Conservation (phyloP, 2,329 filamentous ascomycete species). For the Mycosphaerella sp. region DNA sequence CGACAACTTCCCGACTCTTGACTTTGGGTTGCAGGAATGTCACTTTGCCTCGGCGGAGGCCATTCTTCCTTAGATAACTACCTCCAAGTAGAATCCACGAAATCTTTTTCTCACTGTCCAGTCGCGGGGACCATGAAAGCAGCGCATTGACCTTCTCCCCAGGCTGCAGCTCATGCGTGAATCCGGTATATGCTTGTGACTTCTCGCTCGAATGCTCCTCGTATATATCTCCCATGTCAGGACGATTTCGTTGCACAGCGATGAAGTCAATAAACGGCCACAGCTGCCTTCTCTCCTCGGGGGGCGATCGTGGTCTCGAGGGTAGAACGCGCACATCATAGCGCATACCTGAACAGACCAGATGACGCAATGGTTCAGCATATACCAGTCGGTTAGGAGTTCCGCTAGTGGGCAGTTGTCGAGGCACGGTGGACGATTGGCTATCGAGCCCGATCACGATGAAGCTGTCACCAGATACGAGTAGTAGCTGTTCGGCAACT, state of each 20-base stretch:
- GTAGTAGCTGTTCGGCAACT: slow-evolving; percentile 22
- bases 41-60: slow-evolving; percentile 43
- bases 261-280: slow-evolving; percentile 45
- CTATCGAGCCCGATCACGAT: slow-evolving; percentile 19
- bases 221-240: background rate
- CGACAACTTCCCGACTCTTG: slow-evolving; percentile 46
- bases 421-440: slow-evolving; percentile 22
- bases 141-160: slow-evolving; percentile 57
- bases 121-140: slow-evolving; percentile 51
- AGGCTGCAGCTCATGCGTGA: slow-evolving; percentile 41
- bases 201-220: background rate
- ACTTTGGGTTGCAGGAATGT: slow-evolving; percentile 29
- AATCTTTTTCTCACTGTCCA: slow-evolving; percentile 50
- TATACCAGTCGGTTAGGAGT: slow-evolving; percentile 30
- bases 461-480: slow-evolving; percentile 24
- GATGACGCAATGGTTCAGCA: slow-evolving; percentile 31
- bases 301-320: slow-evolving; percentile 20
- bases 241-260: slow-evolving; percentile 13
- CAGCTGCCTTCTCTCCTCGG: slow-evolving; percentile 33
- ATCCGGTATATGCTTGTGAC: slow-evolving; percentile 2
- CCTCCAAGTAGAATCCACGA: slow-evolving; percentile 54
- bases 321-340: slow-evolving; percentile 30
- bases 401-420: slow-evolving; percentile 27
- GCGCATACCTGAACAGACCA: slow-evolving; percentile 45
- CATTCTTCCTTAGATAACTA: slow-evolving; percentile 40